These are phyloP conservation scores for Gracilaria vermiculophylla DNA, from an alignment of 23 red algal genomes.

Conservation along the genomic window DNA sequence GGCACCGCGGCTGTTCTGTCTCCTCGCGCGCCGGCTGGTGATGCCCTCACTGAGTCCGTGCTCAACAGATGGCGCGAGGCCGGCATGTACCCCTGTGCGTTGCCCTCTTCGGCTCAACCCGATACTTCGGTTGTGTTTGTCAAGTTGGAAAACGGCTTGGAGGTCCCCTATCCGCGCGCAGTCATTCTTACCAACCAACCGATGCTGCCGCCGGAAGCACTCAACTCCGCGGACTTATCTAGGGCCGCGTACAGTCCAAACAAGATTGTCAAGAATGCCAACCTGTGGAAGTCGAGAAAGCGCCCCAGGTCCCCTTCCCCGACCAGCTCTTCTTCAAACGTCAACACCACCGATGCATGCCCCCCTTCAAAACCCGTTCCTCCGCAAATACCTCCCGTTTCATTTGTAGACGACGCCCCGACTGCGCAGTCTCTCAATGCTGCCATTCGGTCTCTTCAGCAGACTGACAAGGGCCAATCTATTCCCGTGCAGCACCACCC, in stretches of 20 bases:
- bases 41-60: conserved; percentile 56
- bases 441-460: conserved; percentile 12
- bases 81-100: conserved; percentile 20
- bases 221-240: neutral
- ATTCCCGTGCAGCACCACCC: conserved; percentile 32
- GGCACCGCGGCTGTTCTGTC: conserved; percentile 15
- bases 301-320: conserved; percentile 17
- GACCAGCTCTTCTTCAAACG: neutral
- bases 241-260: neutral
- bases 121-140: conserved; percentile 53
- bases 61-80: conserved; percentile 57
- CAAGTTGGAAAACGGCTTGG: conserved; percentile 38
- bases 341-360: neutral
- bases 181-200: conserved; percentile 23
- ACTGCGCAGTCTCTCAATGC: conserved; percentile 42
- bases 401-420: conserved; percentile 24
- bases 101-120: neutral
- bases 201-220: neutral
- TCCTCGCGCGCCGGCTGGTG: conserved; percentile 26
- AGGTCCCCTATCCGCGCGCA: conserved; percentile 54
- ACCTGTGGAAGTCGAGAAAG: conserved; percentile 9
- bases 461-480: neutral
- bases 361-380: neutral
- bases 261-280: neutral
- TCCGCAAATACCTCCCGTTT: neutral